Base-by-base conservation (phyloP, 1,139 yeast species). In the Geotrichum aggregatum region DNA sequence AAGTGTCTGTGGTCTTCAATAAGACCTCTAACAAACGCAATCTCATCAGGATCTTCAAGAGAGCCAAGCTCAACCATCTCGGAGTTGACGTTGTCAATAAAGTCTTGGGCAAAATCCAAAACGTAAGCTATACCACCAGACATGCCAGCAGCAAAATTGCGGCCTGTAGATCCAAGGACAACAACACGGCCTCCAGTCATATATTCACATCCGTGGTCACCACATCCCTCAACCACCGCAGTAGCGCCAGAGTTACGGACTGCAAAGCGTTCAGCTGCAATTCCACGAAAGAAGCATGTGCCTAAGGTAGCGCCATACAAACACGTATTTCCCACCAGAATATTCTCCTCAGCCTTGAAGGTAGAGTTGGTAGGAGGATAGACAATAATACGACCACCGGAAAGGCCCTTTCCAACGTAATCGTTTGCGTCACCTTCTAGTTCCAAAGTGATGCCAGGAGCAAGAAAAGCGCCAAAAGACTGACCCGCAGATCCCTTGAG, bases 161-260 rank as follows among this genome's bases (percentile, higher is more conserved):
- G 83, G 56, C 96, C 97, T 65, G 96, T 87, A 53, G 83, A 73
- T 48, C 98, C 96, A 62, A 92, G 78, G 51, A 92, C 87, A 67
- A 92, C 87, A 57, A 92, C 96, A 65, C 98, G 83, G 69, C 98
- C 98, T 70, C 98, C 98, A 64, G 98, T 89, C 98, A 92, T 92
- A 75, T 92, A 92, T 72, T 92, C 98, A 75, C 97, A 92, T 52
- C 98, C 98, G 70, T 92, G 97, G 69, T 91, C 96, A 75, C 98
- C 98, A 59, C 88, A 84, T 67, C 96, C 96, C 73, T 92, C 98
- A 60, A 87, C 89, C 59, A 92, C 97, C 59, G 95, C 92, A 56
- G 84, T 84, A 40, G 98, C 98, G 71, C 98, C 98, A 39, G 98
- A 92, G 78, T 92, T 92, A 76, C 98, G 86, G 55, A 92, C 98